Evolutionary conservation across 2,329 filamentous ascomycete genomes (phyloP).

Genomic region (Tricladium varicosporioides): DNA sequence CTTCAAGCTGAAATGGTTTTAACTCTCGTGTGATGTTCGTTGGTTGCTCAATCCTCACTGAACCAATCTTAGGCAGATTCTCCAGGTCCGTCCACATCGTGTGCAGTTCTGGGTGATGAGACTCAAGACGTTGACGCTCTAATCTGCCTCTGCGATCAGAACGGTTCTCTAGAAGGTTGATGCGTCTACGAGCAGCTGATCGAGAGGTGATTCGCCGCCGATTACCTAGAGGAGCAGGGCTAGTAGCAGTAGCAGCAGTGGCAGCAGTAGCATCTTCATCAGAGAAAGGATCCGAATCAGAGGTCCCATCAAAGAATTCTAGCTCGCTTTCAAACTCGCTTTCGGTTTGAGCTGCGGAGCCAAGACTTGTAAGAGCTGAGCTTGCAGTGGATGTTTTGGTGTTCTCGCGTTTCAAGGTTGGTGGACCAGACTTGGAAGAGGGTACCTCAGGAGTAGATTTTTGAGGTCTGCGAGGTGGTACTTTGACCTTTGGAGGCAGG

Average conservation of each 20-base stretch:
- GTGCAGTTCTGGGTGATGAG: slow-evolving; percentile 71
- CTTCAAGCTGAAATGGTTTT: slow-evolving; percentile 92
- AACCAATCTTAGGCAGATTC: slow-evolving; percentile 63
- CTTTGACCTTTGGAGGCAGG: neutral
- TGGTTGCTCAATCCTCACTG: slow-evolving; percentile 68
- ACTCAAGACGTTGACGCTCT: slow-evolving; percentile 67
- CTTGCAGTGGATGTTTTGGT: slow-evolving; percentile 15
- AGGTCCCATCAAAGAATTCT: slow-evolving; percentile 3
- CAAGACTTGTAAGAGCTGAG: slow-evolving; percentile 13
- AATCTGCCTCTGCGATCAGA: slow-evolving; percentile 36
- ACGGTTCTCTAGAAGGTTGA: slow-evolving; percentile 32
- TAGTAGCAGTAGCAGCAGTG: neutral
- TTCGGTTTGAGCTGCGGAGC: neutral
- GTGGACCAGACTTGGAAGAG: neutral
- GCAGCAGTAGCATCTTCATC: slow-evolving; percentile 1
- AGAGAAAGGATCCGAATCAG: slow-evolving; percentile 7
- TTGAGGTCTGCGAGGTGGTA: neutral
- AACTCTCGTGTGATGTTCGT: slow-evolving; percentile 74
- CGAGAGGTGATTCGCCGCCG: neutral
- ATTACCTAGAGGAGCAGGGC: neutral
- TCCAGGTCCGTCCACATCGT: slow-evolving; percentile 84
- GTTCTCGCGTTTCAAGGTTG: slow-evolving; percentile 16
- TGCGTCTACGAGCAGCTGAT: slow-evolving; percentile 7
- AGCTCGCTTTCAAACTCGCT: slow-evolving; percentile 20
- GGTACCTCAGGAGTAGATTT: neutral